Base-by-base conservation (phyloP, 164 flowering plant genomes). In the Stephania cephalantha region DNA sequence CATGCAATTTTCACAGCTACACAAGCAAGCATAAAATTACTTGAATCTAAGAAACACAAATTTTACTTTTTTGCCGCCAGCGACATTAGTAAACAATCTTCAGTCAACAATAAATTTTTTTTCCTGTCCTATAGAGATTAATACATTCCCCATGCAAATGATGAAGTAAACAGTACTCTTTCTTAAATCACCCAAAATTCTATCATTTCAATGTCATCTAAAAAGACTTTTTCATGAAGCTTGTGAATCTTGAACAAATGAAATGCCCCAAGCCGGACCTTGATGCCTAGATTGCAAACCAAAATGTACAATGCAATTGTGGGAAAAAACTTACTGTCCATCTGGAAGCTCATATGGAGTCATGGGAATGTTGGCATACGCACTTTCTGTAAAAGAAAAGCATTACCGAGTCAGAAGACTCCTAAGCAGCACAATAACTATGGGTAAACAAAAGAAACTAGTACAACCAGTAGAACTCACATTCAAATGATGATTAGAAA, bases 331-430 rank as follows among this genome's bases (percentile, higher is more conserved):
- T 87, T 84, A 95, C 99, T 95, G 99, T 84, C 99, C 99, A 88
- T 95, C 99, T 76, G 99, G 99, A 80, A 95, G 97, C 86, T 95
- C 99, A 82, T 95, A 95, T 22, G 99, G 79, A 7, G 98, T 92
- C 90, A 84, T 95, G 30, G 99, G 99, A 78, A 95, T 92, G 80
- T 95, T 95, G 81, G 98, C 87, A 84, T 95, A 95, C 44, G 90
- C 85, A 80, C 73, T 86, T 69, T 93, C 99, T 95, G 96, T 58
- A 78, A 71, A 74, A 46, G 42, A 53, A 50, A 25, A 25, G 50
- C 11, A 42, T 46, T 44, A 9, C 9, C 13, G 46, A 67, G 53
- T 72, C 12, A 44, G 71, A 71, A 42, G 1, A 25, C 52, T 58
- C 1, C 0, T 53, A 42, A 13, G 15, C 29, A 44, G 55, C 35